These are phyloP conservation scores for Pachysandra terminalis DNA, from an alignment of 164 flowering plant genomes.

Conservation along the genomic window DNA sequence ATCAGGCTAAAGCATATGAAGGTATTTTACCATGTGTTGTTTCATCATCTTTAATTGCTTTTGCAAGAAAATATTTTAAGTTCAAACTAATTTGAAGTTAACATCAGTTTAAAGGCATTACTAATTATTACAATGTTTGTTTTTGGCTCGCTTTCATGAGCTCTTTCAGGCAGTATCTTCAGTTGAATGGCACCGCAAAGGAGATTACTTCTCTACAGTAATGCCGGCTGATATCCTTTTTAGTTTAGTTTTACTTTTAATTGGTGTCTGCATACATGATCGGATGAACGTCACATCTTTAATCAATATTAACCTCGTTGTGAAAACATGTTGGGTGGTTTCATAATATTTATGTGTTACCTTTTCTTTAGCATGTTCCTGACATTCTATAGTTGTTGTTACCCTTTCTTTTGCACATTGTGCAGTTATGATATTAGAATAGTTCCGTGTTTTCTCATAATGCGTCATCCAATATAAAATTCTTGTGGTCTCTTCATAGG, in stretches of 20 bases:
- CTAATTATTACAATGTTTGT: background rate
- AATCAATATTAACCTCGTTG: no score
- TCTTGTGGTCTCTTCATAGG: no score
- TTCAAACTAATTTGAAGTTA: background rate
- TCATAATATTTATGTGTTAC: background rate
- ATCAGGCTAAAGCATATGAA: slow-evolving; percentile 74
- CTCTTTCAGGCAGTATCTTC: slow-evolving; percentile 64
- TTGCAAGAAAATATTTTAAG: background rate
- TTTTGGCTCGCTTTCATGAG: background rate
- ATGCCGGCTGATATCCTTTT: slow-evolving; percentile 93
- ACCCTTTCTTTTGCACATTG: background rate
- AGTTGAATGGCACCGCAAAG: slow-evolving; percentile 97
- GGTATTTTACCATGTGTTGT: slow-evolving; percentile 39
- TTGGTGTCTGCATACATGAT: background rate
- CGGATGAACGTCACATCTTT: background rate
- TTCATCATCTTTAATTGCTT: background rate
- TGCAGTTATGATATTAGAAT: no score
- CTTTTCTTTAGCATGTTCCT: background rate
- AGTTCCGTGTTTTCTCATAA: background rate
- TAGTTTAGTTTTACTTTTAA: background rate
- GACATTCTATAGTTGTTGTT: no score
- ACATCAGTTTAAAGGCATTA: background rate
- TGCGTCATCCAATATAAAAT: background rate
- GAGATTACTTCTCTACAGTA: slow-evolving; percentile 89
- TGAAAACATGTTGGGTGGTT: no score